Base-by-base conservation (phyloP, 805 yeast genomes). In the Clavispora santaluciae region DNA sequence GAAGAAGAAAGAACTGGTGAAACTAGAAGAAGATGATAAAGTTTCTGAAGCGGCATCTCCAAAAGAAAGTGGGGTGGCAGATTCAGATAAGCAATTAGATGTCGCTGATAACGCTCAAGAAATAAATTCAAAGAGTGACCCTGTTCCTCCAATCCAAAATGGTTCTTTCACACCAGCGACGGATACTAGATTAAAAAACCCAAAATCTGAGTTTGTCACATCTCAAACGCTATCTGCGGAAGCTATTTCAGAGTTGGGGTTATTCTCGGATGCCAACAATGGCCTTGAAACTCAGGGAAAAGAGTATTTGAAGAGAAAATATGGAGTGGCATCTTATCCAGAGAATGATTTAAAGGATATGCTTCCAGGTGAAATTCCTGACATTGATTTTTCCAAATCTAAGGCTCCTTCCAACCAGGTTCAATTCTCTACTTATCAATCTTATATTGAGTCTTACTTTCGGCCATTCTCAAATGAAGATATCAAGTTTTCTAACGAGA, bases 261-360 rank as follows among this genome's bases (percentile, higher is more conserved):
- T 86, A 18, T 86, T 78, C 48, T 71, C 78, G 7, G 90, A 83
- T 38, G 73, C 73, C 39, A 66, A 61, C 22, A 72, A 78, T 35
- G 84, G 84, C 1, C 56, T 78, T 16, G 83, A 78, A 43, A 73
- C 78, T 13, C 78, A 78, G n/a, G 88, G 88, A 6, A 80, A 77
- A 31, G 95, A 86, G 35, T 86, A 76, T 52, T 60, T 85, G 43
- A 84, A 85, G 56, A 73, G 72, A 49, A 84, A 83, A 57, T 88
- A 81, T 54, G 96, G 86, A 3, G 99, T 93, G 12, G 86, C 93
- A 0, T 80, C 90, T n/a, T 93, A 80, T 58, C 99, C 99, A 0
- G 76, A 81, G 23, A 71, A 72, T 29, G 95, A 90, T 56, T 66
- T 93, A 34, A 71, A 78, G 49, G 83, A 80, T 41, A 61, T 84